Percentiles rank a stretch among this genome's conserved stretches.
phyloP scores from a whole-genome alignment of 2,329 filamentous ascomycete species.

The Cryphonectria carpinicola region DNA sequence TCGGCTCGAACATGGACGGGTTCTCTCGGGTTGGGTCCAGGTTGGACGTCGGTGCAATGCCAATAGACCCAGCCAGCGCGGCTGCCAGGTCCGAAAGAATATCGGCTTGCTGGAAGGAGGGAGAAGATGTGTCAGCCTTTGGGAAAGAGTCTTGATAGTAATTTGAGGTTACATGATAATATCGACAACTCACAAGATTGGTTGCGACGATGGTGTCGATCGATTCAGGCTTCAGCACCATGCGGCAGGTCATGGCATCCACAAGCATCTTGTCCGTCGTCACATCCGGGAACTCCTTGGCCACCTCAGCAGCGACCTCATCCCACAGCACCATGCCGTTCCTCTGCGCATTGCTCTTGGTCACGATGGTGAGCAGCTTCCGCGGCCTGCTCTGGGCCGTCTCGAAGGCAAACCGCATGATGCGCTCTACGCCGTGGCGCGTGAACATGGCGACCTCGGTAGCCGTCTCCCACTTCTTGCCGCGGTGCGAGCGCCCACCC shows the following conservation, averaged over 20 bases:
- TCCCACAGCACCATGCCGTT: conserved; percentile 73
- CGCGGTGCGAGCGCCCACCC: conserved; percentile 61
- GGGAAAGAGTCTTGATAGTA: background rate
- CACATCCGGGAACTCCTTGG: conserved; percentile 62
- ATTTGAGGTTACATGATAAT: background rate
- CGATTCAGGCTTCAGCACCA: conserved; percentile 62
- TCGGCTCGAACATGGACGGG: conserved; percentile 61
- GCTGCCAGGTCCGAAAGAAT: conserved; percentile 71
- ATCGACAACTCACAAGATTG: conserved; percentile 49
- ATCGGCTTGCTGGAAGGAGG: conserved; percentile 49
- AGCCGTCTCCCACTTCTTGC: conserved; percentile 60
- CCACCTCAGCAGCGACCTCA: conserved; percentile 59
- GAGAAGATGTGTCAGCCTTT: background rate
- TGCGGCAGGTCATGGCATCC: conserved; percentile 52
- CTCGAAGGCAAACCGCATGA: conserved; percentile 67
- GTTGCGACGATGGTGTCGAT: conserved; percentile 67
- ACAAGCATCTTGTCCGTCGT: conserved; percentile 67
- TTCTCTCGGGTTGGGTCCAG: conserved; percentile 60
- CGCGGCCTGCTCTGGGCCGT: conserved; percentile 54
- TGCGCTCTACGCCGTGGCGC: conserved; percentile 60
- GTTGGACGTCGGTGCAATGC: conserved; percentile 68
- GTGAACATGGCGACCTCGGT: conserved; percentile 69
- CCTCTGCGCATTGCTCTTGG: conserved; percentile 68
- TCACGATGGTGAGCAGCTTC: conserved; percentile 65
- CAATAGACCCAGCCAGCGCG: conserved; percentile 68